Base-by-base conservation (phyloP, 176 grass and related monocot species). In the Triticum urartu region DNA sequence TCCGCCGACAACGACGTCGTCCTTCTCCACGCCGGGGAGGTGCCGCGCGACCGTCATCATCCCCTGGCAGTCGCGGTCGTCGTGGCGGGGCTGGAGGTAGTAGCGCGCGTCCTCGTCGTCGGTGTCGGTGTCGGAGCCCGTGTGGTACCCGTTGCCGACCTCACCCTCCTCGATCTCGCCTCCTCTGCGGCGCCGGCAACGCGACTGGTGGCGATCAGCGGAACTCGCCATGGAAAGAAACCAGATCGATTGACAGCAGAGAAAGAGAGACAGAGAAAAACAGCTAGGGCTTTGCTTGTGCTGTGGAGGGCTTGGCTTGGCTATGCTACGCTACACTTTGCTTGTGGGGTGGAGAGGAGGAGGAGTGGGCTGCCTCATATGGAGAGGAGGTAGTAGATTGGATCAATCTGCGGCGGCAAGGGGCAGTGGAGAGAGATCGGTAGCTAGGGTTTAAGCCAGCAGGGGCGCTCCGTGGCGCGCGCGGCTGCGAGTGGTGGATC, bases 121-220 rank as follows among this genome's bases (percentile, higher is more conserved):
- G 25, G 72, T 76, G 72, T 75, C 72, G 12, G 66, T 56, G 20
- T 89, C 83, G 6, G 62, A 78, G 9, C 32, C 73, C 5, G 52
- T 64, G 18, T 25, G 18, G 79, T 65, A 25, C 7, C 72, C 13
- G 5, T 21, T 11, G 14, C 48, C 48, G 30, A 24, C 67, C 81
- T 87, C 89, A 21, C 85, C 89, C 45, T 84, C 89, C 1, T 87
- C 67, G 9, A 78, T 68, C 28, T 48, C 45, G 5, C 48, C 48
- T 1, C 1, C 48, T 4, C 48, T 52, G 48, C 14, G 48, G 13
- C 48, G 48, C 5, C 48, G 14, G 48, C 14, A 1, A 5, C 14
- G 14, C 14, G 48, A 52, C 14, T 52, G 48, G 14, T 52, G 48
- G 48, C 48, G 14, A 52, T 52, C 24, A 12, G 9, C 4, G 33